Conservation (phyloP, 2,329 filamentous ascomycete genomes). For the Arthroderma sp. region DNA sequence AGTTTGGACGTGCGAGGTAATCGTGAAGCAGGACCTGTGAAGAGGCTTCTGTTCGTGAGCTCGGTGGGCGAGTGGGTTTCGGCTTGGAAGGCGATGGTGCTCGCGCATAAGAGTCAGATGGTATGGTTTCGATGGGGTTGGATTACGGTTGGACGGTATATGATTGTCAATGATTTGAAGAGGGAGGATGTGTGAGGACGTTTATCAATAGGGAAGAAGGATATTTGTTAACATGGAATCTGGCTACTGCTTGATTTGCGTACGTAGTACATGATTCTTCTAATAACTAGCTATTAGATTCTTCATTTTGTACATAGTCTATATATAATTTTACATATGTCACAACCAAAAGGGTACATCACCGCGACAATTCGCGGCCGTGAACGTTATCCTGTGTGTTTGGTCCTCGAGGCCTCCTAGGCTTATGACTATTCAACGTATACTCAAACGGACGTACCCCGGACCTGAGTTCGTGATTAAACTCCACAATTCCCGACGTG, state of each 20-base stretch:
- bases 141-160: constrained; percentile 84
- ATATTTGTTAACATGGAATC: no score
- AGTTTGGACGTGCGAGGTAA: constrained; percentile 1
- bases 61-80: constrained; percentile 48
- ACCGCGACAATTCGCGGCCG: no score
- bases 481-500: constrained; percentile 26
- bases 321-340: no score
- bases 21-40: constrained; percentile 7
- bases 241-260: no score
- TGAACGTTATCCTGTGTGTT: no score
- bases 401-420: no score
- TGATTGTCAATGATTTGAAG: constrained; percentile 82
- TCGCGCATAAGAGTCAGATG: constrained; percentile 91
- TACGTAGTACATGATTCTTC: no score
- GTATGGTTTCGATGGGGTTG: constrained; percentile 95
- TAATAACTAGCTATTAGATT: neutral
- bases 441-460: no score
- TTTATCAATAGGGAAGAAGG: no score
- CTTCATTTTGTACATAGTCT: no score
- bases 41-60: constrained; percentile 54
- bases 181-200: constrained; percentile 23
- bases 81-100: constrained; percentile 77
- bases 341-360: no score
- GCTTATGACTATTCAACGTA: no score
- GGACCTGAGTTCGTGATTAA: constrained; percentile 12